Conservation (phyloP, 2,329 filamentous ascomycete species). For the Didymella sp. region DNA sequence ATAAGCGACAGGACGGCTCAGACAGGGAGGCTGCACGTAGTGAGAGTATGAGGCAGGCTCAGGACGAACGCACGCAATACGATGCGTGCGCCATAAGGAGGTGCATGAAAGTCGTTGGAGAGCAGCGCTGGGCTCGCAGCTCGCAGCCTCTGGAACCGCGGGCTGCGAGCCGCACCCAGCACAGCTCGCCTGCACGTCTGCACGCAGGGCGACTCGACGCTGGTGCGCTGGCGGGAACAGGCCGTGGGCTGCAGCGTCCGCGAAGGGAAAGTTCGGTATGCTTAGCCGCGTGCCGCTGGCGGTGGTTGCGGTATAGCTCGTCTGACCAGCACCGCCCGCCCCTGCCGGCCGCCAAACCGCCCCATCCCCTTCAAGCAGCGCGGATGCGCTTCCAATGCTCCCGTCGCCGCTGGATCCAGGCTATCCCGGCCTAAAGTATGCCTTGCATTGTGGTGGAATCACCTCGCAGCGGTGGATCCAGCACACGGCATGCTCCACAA, state of each 20-base stretch:
- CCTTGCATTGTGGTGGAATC: slow-evolving; percentile 19
- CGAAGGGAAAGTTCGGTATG: slow-evolving; percentile 11
- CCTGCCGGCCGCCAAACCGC: background rate
- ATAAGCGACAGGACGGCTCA: background rate
- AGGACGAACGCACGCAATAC: background rate
- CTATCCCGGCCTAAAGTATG: slow-evolving; percentile 15
- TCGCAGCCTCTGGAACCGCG: background rate
- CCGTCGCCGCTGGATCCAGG: slow-evolving; percentile 14
- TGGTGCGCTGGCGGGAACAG: background rate
- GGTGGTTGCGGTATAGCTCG: slow-evolving; percentile 3
- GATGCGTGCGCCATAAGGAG: background rate
- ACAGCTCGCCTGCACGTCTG: background rate
- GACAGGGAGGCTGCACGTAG: slow-evolving; percentile 3
- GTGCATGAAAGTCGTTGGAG: background rate
- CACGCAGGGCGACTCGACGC: slow-evolving; percentile 8
- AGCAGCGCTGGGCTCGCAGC: background rate
- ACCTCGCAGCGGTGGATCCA: slow-evolving; percentile 18
- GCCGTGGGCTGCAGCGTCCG: background rate
- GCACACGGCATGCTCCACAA: slow-evolving; percentile 20
- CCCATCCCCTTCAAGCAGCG: slow-evolving; percentile 5
- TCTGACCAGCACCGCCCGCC: background rate
- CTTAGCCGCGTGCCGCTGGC: slow-evolving; percentile 5
- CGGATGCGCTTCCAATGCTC: slow-evolving; percentile 11
- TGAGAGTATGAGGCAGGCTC: background rate
- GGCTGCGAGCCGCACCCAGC: background rate